These are phyloP conservation scores for Vittaforma corneae DNA, from an alignment of 371 early-diverging fungal species.

Conservation along the genomic window DNA sequence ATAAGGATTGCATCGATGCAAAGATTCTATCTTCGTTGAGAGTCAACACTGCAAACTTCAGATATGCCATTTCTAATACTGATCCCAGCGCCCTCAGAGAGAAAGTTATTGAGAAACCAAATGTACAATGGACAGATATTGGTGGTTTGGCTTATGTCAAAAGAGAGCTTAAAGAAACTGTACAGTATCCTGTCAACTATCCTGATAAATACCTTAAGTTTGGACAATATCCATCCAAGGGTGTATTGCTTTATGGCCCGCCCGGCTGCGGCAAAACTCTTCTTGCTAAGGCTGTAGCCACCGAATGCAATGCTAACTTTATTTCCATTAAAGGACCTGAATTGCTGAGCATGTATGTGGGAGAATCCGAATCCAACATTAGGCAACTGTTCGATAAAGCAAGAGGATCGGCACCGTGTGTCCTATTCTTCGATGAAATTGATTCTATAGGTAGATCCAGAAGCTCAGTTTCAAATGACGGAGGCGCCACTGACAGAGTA, in stretches of 20 bases:
- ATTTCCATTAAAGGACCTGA: constrained; percentile 99
- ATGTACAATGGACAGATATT: constrained; percentile 89
- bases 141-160: constrained; percentile 97
- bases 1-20: constrained; percentile 93
- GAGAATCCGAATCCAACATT: constrained; percentile 97
- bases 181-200: constrained; percentile 98
- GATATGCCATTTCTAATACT: constrained; percentile 79
- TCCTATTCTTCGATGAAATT: constrained; percentile 99
- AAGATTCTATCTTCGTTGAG: constrained; percentile 85
- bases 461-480: constrained; percentile 73
- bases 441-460: constrained; percentile 97
- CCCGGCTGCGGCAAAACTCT: constrained; percentile 99
- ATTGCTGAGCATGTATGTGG: constrained; percentile 98
- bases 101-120: constrained; percentile 97
- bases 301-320: constrained; percentile 99
- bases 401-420: constrained; percentile 94
- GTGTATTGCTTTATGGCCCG: constrained; percentile 98
- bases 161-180: constrained; percentile 94
- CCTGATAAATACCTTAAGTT: constrained; percentile 99
- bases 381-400: constrained; percentile 99
- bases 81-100: constrained; percentile 98
- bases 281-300: constrained; percentile 98
- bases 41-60: constrained; percentile 96
- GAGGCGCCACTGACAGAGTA: constrained; percentile 79
- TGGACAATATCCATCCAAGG: constrained; percentile 96